A percentile compares a stretch with the other conserved stretches of the same genome.
phyloP scores from a whole-genome alignment of 164 flowering plant species.

The Buxus sempervirens region DNA sequence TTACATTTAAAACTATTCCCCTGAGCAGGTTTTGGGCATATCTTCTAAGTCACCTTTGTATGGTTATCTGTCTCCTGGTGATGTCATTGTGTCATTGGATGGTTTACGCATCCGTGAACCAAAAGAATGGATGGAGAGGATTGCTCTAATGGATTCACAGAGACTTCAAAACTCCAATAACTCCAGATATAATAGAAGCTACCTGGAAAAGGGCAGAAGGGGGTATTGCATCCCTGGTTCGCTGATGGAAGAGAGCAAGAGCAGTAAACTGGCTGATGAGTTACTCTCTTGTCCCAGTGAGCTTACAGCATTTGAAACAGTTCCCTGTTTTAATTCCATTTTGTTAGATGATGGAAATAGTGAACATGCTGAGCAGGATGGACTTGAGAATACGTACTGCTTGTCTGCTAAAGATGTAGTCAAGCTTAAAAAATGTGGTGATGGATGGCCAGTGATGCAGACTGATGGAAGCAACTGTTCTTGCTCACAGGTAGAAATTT shows the following conservation, averaged over 20 bases:
- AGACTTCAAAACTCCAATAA: conserved; percentile 21
- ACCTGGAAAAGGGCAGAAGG: conserved; percentile 23
- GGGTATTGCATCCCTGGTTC: conserved; percentile 71
- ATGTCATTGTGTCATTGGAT: conserved; percentile 65
- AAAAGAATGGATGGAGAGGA: conserved; percentile 54
- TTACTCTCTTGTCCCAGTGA: conserved; percentile 53
- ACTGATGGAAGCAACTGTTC: conserved; percentile 39
- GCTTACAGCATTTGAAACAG: conserved; percentile 38
- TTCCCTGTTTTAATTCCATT: conserved; percentile 37
- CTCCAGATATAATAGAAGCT: conserved; percentile 13
- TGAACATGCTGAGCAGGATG: conserved; percentile 15
- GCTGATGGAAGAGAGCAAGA: conserved; percentile 39
- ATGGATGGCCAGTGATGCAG: conserved; percentile 35
- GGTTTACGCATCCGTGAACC: conserved; percentile 41
- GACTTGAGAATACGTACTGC: conserved; percentile 34
- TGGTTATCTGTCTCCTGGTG: conserved; percentile 62
- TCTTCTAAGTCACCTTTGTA: conserved; percentile 56
- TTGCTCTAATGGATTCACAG: conserved; percentile 28
- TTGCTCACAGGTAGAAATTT: conserved; percentile 56
- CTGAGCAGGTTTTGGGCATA: conserved; percentile 62
- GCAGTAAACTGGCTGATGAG: conserved; percentile 21
- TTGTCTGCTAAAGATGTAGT: conserved; percentile 54
- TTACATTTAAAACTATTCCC: neutral
- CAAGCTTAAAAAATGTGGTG: conserved; percentile 59
- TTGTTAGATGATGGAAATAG: conserved; percentile 14